Evolutionary conservation across 179 eudicot genomes (phyloP).

Genomic region (Monotropa hypopitys): DNA sequence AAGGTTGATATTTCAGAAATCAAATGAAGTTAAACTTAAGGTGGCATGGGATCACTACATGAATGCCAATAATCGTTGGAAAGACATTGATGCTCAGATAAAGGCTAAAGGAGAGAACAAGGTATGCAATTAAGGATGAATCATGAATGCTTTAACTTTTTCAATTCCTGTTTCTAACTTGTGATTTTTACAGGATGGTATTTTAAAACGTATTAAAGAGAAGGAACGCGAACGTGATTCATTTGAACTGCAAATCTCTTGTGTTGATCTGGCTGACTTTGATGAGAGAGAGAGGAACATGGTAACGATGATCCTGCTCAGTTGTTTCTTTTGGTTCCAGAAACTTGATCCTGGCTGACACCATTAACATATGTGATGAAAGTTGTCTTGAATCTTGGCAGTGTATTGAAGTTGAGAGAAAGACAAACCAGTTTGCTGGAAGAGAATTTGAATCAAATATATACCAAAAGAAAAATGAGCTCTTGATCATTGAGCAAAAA

Average conservation of each 20-base stretch:
- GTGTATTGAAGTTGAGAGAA: constrained; percentile 57
- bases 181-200: constrained; percentile 27
- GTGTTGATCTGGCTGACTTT: constrained; percentile 32
- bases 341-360: background rate
- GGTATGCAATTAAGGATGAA: constrained; percentile 25
- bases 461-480: constrained; percentile 33
- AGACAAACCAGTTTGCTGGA: constrained; percentile 39
- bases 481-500: constrained; percentile 27
- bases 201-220: constrained; percentile 36
- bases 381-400: constrained; percentile 20
- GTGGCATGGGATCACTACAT: constrained; percentile 34
- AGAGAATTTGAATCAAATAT: constrained; percentile 37
- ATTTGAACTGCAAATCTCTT: constrained; percentile 40
- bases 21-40: constrained; percentile 32
- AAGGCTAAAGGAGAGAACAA: constrained; percentile 45
- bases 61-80: constrained; percentile 49
- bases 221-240: constrained; percentile 48
- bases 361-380: background rate
- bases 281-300: constrained; percentile 62
- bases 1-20: constrained; percentile 32
- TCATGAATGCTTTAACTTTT: background rate
- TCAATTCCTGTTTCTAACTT: background rate
- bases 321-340: constrained; percentile 4
- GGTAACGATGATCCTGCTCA: constrained; percentile 31
- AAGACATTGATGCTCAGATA: constrained; percentile 47